Base-by-base conservation (phyloP, 2,329 filamentous ascomycete genomes). In the Alternaria sp. region DNA sequence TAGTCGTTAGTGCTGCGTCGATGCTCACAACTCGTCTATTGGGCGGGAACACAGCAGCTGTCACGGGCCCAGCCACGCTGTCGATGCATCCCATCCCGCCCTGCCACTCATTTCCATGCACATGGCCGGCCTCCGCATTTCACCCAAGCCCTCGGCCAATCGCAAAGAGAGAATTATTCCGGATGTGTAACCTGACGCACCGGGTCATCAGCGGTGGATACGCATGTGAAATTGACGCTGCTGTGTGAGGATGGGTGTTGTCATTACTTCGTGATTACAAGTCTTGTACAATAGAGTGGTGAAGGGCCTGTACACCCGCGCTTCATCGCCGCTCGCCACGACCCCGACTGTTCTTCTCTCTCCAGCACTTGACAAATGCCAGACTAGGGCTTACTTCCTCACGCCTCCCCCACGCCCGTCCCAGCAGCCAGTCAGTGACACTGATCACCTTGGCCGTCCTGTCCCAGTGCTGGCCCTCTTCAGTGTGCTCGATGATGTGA, bases 401-500 rank as follows among this genome's bases (percentile, higher is more conserved):
- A 59, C 75, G 79, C 75, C 81, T 79, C 45, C 85, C 86, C 76
- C 86, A 87, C 69, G 94, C 90, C 55, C 91, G 91, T 3, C 94
- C 94, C 43, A 98, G 84, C 67, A 99, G 82, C 95, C 96, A 98
- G 78, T 99, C 96, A 15, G 96, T 97, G 69, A 98, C 83, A 14
- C 92, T 94, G 15, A 98, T 93, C 20, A 99, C 92, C 75, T 90
- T 92, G 21, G 92, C 90, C 25, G 92, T 94, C 66, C 88, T 89
- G 73, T 97, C 94, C 89, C 91, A 96, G 64, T 93, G 89, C 43
- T 90, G 88, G 15, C 90, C 90, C 73, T 96, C 90, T 73, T 97
- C 92, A 1, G 92, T 92, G 81, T 97, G 92, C 81, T 99, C 96
- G 74, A 99, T 98, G 0, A 93, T 97, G 79, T 98, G 96, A 70